phyloP scores from a whole-genome alignment of 2,329 filamentous ascomycete genomes.

The Westerdykella sp. region DNA sequence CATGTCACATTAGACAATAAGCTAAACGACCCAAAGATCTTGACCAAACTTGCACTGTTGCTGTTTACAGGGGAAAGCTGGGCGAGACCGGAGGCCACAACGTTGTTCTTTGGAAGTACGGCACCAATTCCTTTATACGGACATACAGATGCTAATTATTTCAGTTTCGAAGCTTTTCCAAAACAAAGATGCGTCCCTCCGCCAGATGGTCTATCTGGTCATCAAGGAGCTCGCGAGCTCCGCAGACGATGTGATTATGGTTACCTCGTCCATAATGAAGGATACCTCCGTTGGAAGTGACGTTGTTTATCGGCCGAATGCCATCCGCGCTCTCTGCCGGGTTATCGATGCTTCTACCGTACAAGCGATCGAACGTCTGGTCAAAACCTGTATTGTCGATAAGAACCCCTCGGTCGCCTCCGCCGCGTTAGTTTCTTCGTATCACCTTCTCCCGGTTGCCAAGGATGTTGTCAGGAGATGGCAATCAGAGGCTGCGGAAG shows the following conservation, averaged over 20 bases:
- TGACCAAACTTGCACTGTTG: conserved; percentile 94
- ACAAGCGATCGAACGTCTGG: conserved; percentile 93
- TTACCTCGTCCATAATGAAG: conserved; percentile 99
- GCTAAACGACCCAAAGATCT: conserved; percentile 28
- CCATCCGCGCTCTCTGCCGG: conserved; percentile 88
- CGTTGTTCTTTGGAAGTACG: conserved; percentile 83
- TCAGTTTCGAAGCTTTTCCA: conserved; percentile 86
- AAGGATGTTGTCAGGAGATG: conserved; percentile 92
- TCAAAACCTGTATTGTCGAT: conserved; percentile 99
- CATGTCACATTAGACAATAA: neutral
- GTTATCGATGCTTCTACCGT: conserved; percentile 95
- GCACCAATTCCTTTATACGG: neutral
- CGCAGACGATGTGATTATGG: conserved; percentile 99
- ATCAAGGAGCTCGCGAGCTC: conserved; percentile 96
- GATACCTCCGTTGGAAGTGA: conserved; percentile 94
- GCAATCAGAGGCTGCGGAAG: conserved; percentile 98
- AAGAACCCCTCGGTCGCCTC: conserved; percentile 97
- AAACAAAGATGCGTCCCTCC: conserved; percentile 96
- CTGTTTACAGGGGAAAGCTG: conserved; percentile 97
- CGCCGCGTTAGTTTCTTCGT: conserved; percentile 90
- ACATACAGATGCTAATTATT: conserved; percentile 3
- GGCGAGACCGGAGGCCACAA: conserved; percentile 93
- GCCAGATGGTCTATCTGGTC: conserved; percentile 97
- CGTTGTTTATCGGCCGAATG: conserved; percentile 76
- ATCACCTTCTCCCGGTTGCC: conserved; percentile 93